These are phyloP conservation scores for Linum tenue DNA, from an alignment of 345 rosid genomes.

Conservation along the genomic window DNA sequence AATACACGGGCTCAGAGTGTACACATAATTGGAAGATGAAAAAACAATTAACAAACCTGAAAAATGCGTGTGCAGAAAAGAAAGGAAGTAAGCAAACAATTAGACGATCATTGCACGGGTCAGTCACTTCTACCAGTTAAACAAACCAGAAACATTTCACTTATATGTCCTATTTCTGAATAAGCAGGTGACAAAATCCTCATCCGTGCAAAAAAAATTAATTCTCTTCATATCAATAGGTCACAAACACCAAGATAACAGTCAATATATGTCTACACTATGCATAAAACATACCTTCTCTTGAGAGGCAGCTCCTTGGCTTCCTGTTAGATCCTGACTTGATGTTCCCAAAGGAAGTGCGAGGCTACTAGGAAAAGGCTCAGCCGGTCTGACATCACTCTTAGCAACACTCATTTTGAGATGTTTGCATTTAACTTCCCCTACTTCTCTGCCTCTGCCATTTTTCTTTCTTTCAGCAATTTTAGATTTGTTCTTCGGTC, in stretches of 20 bases:
- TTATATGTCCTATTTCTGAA: background rate
- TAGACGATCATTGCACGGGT: no score
- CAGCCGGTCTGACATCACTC: background rate
- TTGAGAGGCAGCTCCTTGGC: background rate
- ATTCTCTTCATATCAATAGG: no score
- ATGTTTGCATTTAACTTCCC: background rate
- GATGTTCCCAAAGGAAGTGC: background rate
- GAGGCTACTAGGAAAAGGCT: no score
- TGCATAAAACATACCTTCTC: background rate
- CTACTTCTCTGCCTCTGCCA: background rate
- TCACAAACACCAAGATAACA: no score
- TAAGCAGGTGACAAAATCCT: background rate
- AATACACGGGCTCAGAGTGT: background rate
- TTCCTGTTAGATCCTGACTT: background rate
- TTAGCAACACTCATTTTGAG: background rate
- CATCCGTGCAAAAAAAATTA: background rate
- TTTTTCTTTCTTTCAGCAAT: background rate
- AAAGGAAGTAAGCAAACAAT: background rate
- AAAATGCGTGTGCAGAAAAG: background rate
- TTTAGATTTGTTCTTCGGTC: background rate
- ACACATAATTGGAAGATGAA: background rate
- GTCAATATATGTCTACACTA: background rate
- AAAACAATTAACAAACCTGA: background rate
- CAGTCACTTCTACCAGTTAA: background rate
- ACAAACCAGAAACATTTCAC: background rate